Base-by-base conservation (phyloP, 2,329 filamentous ascomycete species). In the Aspergillus sp. region DNA sequence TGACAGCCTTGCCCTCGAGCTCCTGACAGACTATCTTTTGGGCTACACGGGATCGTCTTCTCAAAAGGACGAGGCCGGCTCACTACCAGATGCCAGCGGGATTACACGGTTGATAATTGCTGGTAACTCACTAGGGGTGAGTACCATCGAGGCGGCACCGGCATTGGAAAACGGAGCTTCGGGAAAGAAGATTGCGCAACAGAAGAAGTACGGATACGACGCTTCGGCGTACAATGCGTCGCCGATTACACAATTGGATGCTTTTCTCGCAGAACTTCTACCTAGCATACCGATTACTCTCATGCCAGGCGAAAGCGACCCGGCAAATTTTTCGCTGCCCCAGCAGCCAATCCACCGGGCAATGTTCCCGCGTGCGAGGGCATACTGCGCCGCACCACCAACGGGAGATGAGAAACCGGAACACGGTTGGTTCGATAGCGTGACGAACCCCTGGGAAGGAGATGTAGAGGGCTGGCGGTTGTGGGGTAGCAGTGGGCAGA, bases 191-290 rank as follows among this genome's bases (percentile, higher is more conserved):
- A 86, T 82, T 70, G 80, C 77, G 59, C 66, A 68, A 2, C 76
- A 81, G 51, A 96, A 91, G 73, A 96, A 96, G 72, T 98, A 97
- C 76, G 93, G 95, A 59, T 98, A 98, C 77, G 95, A 99, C 73
- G 87, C 90, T 57, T 87, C 88, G 55, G 77, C 89, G 0, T 99
- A 97, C 80, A 96, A 99, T 70, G 82, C 93, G 2, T 81, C 89
- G 1, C 95, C 95, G 0, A 92, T 91, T 3, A 86, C 89, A 56
- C 87, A 90, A 47, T 83, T 99, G 35, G 95, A 99, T 77, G 82
- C 84, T 6, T 95, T 96, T 72, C 84, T 99, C 35, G 81, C 89
- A 1, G 84, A 89, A 47, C 80, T 99, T 12, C 84, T 99, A 3
- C 92, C 93, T 2, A 90, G 88, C 15, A 85, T 99, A 25, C 93